Conservation (phyloP, 1,284 basidiomycete genomes). For the Pascua sp. region DNA sequence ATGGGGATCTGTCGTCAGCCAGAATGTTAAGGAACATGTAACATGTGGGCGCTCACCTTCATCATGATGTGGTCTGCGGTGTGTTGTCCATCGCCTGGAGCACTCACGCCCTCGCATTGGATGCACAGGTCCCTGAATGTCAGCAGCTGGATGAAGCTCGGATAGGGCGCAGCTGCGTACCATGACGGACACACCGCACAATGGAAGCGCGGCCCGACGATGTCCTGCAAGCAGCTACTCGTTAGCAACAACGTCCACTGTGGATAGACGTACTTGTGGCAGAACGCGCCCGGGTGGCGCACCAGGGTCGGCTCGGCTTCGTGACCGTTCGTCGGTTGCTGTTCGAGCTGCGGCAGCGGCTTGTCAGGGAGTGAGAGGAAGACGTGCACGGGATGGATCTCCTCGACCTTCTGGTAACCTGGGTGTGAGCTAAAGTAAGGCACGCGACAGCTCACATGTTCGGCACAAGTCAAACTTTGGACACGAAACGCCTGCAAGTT, state of each 20-base stretch:
- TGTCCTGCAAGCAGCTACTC: slow-evolving; percentile 74
- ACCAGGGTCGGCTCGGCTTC: slow-evolving; percentile 10
- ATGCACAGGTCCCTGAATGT: slow-evolving; percentile 60
- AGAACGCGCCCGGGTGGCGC: slow-evolving; percentile 49
- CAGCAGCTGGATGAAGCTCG: not conserved
- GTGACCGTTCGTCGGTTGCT: not conserved
- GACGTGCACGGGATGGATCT: slow-evolving; percentile 79
- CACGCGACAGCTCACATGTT: slow-evolving; percentile 59
- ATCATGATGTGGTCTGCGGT: slow-evolving; percentile 72
- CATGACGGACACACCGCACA: slow-evolving; percentile 71
- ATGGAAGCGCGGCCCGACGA: slow-evolving; percentile 83
- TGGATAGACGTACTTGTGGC: slow-evolving; percentile 60
- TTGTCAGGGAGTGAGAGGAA: slow-evolving; percentile 73
- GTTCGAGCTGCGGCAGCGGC: slow-evolving; percentile 12
- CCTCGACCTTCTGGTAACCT: slow-evolving; percentile 60
- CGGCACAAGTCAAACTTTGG: slow-evolving; percentile 72
- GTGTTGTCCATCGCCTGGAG: slow-evolving; percentile 33
- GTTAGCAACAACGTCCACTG: not conserved
- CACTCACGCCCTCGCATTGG: slow-evolving; percentile 78
- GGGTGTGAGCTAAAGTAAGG: not conserved
- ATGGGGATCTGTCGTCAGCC: slow-evolving; percentile 65
- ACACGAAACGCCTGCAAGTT: slow-evolving; percentile 59
- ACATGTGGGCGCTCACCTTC: slow-evolving; percentile 59
- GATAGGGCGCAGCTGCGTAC: slow-evolving; percentile 22
- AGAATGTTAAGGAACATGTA: not conserved